A percentile compares a stretch with the other conserved stretches of the same genome.
phyloP scores from a whole-genome alignment of 148 eudicot species.

The Silene conica region DNA sequence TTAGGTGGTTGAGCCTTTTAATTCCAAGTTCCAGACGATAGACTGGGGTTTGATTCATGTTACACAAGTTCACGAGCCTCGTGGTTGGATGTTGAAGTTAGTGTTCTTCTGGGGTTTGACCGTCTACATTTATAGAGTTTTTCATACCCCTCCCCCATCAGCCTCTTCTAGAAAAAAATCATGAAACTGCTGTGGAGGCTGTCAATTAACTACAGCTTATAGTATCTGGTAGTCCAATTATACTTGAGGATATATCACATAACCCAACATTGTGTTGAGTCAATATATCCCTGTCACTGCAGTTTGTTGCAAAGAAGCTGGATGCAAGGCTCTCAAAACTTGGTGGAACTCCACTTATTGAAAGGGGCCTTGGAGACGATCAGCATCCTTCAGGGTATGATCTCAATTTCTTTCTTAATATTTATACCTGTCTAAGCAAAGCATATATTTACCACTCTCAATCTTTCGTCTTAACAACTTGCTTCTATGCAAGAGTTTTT shows the following conservation, averaged over 20 bases:
- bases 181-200: not conserved
- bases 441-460: not conserved
- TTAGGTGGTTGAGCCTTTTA: not conserved
- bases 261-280: not conserved
- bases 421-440: not conserved
- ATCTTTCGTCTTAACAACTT: not conserved
- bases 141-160: not conserved
- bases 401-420: not conserved
- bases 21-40: not conserved
- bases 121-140: not conserved
- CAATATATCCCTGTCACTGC: constrained; percentile 20
- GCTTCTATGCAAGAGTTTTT: not conserved
- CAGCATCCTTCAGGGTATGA: constrained; percentile 98
- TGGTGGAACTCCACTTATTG: constrained; percentile 66
- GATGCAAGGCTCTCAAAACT: constrained; percentile 83
- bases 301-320: constrained; percentile 98
- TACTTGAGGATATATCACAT: not conserved
- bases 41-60: not conserved
- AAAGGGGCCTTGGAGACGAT: constrained; percentile 94
- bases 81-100: not conserved
- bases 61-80: not conserved
- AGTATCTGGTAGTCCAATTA: not conserved
- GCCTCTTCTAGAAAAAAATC: not conserved
- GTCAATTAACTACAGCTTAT: not conserved
- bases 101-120: not conserved